These are phyloP conservation scores for Sclerotinia nivalis DNA, from an alignment of 2,329 filamentous ascomycete species.

Conservation along the genomic window DNA sequence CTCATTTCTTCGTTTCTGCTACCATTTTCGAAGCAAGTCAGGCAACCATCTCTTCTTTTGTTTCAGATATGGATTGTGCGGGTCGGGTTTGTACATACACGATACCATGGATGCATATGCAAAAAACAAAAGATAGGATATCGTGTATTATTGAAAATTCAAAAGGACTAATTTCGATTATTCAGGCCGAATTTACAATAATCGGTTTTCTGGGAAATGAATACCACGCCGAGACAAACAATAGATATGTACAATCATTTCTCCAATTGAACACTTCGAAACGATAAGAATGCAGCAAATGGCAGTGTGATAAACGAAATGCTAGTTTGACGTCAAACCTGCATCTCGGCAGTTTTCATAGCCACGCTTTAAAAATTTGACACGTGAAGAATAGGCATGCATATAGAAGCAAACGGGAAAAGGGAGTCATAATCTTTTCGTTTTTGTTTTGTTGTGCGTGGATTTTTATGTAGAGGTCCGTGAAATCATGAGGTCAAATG, in stretches of 20 bases:
- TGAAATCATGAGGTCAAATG: not conserved
- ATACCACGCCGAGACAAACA: not conserved
- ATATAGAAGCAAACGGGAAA: not conserved
- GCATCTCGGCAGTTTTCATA: slow-evolving; percentile 1
- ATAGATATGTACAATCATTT: not conserved
- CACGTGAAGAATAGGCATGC: slow-evolving; percentile 9
- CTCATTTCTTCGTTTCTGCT: too few relatives aligned
- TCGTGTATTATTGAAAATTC: too few relatives aligned
- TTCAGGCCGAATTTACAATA: not conserved
- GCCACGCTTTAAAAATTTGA: not conserved
- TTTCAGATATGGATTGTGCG: too few relatives aligned
- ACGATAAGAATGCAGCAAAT: not conserved
- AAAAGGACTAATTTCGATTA: too few relatives aligned
- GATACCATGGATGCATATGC: too few relatives aligned
- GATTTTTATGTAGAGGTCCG: not conserved
- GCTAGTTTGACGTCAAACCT: slow-evolving; percentile 2
- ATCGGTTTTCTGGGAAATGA: not conserved
- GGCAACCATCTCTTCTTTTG: too few relatives aligned
- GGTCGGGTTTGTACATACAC: too few relatives aligned
- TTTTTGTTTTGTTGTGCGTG: not conserved
- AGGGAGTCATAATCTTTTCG: not conserved
- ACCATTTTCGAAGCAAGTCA: too few relatives aligned
- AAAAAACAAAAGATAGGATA: too few relatives aligned
- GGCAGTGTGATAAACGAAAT: not conserved
- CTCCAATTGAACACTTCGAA: not conserved